Conservation (phyloP, 108 stramenopile genomes). For the Ochromonas danica region DNA sequence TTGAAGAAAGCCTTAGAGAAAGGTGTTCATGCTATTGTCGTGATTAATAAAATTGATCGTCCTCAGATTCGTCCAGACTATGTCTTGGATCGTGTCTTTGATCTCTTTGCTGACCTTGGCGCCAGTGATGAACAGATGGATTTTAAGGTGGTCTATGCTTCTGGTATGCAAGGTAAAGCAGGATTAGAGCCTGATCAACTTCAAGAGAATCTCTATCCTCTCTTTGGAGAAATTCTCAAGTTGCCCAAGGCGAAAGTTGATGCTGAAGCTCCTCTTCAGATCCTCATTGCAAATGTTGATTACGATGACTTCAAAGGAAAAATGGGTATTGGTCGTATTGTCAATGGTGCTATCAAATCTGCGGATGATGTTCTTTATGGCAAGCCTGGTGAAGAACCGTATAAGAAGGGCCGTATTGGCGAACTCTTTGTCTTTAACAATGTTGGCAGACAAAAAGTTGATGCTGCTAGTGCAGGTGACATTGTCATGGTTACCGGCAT, state of each 20-base stretch:
- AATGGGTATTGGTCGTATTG: constrained; percentile 90
- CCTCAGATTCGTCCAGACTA: constrained; percentile 91
- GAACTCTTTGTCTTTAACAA: constrained; percentile 36
- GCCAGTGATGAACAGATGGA: constrained; percentile 96
- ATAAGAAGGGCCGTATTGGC: constrained; percentile 19
- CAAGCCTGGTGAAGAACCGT: background rate
- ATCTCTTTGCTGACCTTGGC: constrained; percentile 91
- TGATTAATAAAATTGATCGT: constrained; percentile 99
- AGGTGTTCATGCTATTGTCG: constrained; percentile 87
- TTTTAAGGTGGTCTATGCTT: constrained; percentile 90
- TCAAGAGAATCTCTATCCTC: constrained; percentile 76
- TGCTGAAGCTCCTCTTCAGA: constrained; percentile 57
- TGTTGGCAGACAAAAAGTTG: constrained; percentile 71
- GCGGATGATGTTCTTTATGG: constrained; percentile 58
- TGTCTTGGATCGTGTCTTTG: constrained; percentile 95
- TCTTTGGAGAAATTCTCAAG: constrained; percentile 71
- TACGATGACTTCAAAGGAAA: constrained; percentile 98
- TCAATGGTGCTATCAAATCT: constrained; percentile 72
- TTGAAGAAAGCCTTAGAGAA: constrained; percentile 90
- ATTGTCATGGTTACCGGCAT: constrained; percentile 97
- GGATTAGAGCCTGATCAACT: constrained; percentile 74
- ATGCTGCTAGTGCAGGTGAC: constrained; percentile 84
- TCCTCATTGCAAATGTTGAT: constrained; percentile 89
- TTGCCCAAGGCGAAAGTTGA: constrained; percentile 45
- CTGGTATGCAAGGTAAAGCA: constrained; percentile 82